Evolutionary conservation across 345 rosid genomes (phyloP), one percentile per base, ranked within the genome.

Genomic region (Firmiana major): DNA sequence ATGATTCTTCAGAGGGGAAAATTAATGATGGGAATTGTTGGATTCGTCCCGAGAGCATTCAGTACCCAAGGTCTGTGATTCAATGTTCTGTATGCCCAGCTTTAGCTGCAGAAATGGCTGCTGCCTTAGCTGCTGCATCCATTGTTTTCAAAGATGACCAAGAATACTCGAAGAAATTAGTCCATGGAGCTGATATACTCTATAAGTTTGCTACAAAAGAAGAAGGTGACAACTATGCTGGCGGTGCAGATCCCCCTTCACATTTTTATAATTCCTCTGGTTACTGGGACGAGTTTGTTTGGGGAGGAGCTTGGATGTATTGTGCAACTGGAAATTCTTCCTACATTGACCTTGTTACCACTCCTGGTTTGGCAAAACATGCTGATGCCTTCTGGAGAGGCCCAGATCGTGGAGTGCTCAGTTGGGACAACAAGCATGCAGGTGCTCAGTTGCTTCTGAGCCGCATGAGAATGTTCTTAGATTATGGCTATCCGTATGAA

Each of bases 81-180:
- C 80, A 83, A 16, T 93, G 99, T 76, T 84, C 83, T 54, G 80
- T 82, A 28, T 94, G 99, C 84, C 93, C 98, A 0, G 99, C 93
- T 87, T 92, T 96, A 3, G 99, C 98, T 65, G 97, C 92, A 0
- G 99, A 96, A 86, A 96, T 94, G 97, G 97, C 99, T 4, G 99
- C 98, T 73, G 91, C 99, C 66, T 76, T 94, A 53, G 98, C 98
- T 75, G 71, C 99, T 40, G 97, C 97, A 5, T 96, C 97, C 3
- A 94, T 96, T 79, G 99, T 96, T 57, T 96, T 96, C 84, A 96
- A 90, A 74, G 98, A 96, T 80, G 90, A 91, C 81, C 88, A 78
- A 77, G 94, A 88, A 12, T 96, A 96, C 79, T 96, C 98, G 0
- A 89, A 90, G 78, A 92, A 91, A 80, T 98, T 96, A 38, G 95